Conservation (phyloP, 768 basidiomycete genomes). For the Gymnopilus dilepis region DNA sequence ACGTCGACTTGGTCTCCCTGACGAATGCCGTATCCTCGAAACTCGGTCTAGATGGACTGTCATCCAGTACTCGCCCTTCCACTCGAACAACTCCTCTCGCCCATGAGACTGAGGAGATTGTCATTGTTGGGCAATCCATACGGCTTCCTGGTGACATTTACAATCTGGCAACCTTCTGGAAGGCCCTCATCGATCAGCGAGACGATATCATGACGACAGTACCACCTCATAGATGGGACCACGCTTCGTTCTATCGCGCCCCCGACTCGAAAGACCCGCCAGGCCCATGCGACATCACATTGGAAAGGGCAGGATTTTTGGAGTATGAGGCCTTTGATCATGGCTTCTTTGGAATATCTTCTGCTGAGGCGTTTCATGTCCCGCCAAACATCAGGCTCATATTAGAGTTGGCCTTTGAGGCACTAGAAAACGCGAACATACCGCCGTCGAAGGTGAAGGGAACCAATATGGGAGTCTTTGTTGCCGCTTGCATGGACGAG, state of each 20-base stretch:
- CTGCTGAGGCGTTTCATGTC: slow-evolving; percentile 39
- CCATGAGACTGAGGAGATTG: slow-evolving; percentile 34
- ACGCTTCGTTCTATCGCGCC: slow-evolving; percentile 36
- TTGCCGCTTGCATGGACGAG: slow-evolving; percentile 37
- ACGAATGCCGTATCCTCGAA: slow-evolving; percentile 28
- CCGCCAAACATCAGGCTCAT: slow-evolving; percentile 36
- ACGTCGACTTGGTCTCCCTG: slow-evolving; percentile 36
- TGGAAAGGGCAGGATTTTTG: slow-evolving; percentile 38
- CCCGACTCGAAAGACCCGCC: slow-evolving; percentile 30
- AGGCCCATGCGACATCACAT: slow-evolving; percentile 35
- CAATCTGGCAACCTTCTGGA: slow-evolving; percentile 35
- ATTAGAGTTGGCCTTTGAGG: slow-evolving; percentile 41
- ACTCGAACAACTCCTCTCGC: slow-evolving; percentile 14
- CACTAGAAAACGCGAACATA: slow-evolving; percentile 42
- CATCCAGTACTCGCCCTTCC: slow-evolving; percentile 18
- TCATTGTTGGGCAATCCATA: slow-evolving; percentile 42
- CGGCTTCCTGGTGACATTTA: slow-evolving; percentile 41
- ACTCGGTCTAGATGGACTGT: slow-evolving; percentile 27
- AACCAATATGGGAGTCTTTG: slow-evolving; percentile 37
- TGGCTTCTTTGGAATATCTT: slow-evolving; percentile 40
- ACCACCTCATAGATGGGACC: slow-evolving; percentile 41
- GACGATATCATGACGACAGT: slow-evolving; percentile 35
- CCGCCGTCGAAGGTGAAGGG: slow-evolving; percentile 39
- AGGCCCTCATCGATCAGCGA: slow-evolving; percentile 38
- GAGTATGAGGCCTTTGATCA: slow-evolving; percentile 38